Evolutionary conservation across 768 basidiomycete genomes (phyloP), one percentile per base, ranked within the genome.

Genomic region (Leccinum pellstonianum): DNA sequence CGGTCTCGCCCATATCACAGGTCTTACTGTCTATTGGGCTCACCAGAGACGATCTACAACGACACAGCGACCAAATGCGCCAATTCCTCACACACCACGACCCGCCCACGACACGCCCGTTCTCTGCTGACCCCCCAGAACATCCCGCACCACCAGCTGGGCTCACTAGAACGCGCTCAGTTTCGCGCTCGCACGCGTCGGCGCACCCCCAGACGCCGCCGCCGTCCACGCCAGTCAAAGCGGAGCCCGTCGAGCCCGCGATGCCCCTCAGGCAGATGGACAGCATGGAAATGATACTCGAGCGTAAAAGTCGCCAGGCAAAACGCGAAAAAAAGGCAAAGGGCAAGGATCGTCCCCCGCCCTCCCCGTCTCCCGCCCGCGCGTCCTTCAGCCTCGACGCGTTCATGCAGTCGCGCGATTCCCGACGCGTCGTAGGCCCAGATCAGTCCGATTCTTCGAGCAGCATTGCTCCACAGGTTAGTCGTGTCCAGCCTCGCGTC

Each of bases 11-110:
- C 37, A 90, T 90, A 29, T 87, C 87, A 33, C 84, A 86, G 65
- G 81, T 92, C 23, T 76, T 92, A 37, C 78, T 83, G 66, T 84
- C 84, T 17, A 80, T 92, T 46, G 89, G 90, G 54, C 80, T 92
- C 68, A 90, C 91, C 64, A 83, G 88, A 73, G 85, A 89, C 67
- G 90, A 91, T 75, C 77, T 92, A 58, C 71, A 79, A 65, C 80
- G 83, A 69, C 87, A 84, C 69, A 90, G 86, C 67, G 81, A 87
- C 76, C 83, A 90, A 71, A 91, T 92, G 90, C 86, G 89, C 55
- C 84, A 85, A 65, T 91, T 90, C 77, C 79, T 90, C 64, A 86
- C 83, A 35, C 74, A 83, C 31, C 81, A 85, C 68, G 77, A 77
- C 66, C 69, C 75, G 55, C 70, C 72, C 57, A 71, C 80, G 73